A percentile compares a stretch with the other conserved stretches of the same genome.
Conservation (phyloP, 495 filamentous ascomycete species). For the Mytilinidion resinicola region DNA sequence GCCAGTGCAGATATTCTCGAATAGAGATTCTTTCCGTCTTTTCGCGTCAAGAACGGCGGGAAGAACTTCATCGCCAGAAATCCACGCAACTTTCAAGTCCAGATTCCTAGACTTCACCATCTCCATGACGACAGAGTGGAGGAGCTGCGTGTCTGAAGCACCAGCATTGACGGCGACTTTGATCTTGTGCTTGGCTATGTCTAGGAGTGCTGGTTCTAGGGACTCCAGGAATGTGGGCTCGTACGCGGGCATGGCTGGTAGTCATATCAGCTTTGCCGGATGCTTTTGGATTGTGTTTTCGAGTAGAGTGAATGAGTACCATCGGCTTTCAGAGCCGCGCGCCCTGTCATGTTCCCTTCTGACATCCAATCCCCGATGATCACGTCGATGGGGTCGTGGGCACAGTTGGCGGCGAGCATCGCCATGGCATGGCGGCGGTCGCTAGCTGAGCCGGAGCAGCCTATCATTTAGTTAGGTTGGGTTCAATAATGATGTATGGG, state of each 20-base stretch:
- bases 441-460: constrained; percentile 48
- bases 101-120: constrained; percentile 42
- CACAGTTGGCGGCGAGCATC: constrained; percentile 44
- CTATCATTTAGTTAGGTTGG: not conserved
- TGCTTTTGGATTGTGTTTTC: too few relatives aligned
- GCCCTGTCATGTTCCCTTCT: constrained; percentile 49
- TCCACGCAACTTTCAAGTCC: constrained; percentile 48
- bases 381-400: constrained; percentile 49
- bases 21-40: constrained; percentile 35
- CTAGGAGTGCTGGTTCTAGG: constrained; percentile 45
- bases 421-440: constrained; percentile 53
- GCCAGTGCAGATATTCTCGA: constrained; percentile 50
- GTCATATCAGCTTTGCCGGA: not conserved
- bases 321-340: constrained; percentile 42
- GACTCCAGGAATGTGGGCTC: constrained; percentile 50
- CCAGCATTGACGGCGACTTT: constrained; percentile 57
- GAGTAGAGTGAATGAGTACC: not conserved
- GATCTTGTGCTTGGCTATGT: constrained; percentile 48
- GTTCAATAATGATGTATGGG: too few relatives aligned
- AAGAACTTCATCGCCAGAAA: constrained; percentile 50
- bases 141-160: constrained; percentile 44
- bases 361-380: constrained; percentile 55
- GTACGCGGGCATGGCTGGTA: constrained; percentile 37
- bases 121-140: constrained; percentile 42
- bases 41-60: constrained; percentile 39